phyloP scores from a whole-genome alignment of 805 yeast species.

The Wickerhamomyces queroliae region DNA sequence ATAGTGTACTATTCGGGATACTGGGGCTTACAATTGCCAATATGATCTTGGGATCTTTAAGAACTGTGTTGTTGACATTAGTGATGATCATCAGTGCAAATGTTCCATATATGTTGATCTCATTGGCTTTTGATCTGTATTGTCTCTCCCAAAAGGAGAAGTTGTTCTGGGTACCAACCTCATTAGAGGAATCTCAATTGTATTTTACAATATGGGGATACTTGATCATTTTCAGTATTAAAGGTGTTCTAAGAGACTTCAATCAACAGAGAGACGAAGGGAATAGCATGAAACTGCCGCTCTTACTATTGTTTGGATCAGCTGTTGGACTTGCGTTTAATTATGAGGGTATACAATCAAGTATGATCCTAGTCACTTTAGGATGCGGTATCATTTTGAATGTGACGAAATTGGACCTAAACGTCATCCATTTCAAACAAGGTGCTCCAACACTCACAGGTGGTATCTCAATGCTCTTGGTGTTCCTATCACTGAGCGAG shows the following conservation, averaged over 20 bases:
- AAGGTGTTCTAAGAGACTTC: conserved; percentile 10
- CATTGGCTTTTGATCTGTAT: conserved; percentile 12
- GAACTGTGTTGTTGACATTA: conserved; percentile 16
- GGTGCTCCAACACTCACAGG: conserved; percentile 23
- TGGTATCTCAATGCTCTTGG: conserved; percentile 26
- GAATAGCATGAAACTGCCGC: conserved; percentile 3
- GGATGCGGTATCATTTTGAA: conserved; percentile 19
- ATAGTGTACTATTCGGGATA: conserved; percentile 4
- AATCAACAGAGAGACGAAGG: conserved; percentile 4
- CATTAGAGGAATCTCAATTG: conserved; percentile 1
- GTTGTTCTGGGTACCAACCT: conserved; percentile 1
- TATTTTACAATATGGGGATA: conserved; percentile 7
- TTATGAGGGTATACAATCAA: conserved; percentile 7
- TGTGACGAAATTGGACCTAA: conserved; percentile 13
- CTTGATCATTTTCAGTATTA: conserved; percentile 1
- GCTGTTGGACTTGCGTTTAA: conserved; percentile 2
- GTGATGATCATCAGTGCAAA: conserved; percentile 14
- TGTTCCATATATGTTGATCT: conserved; percentile 4
- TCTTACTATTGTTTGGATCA: not conserved
- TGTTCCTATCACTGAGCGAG: conserved; percentile 27
- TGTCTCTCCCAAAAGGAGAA: conserved; percentile 3
- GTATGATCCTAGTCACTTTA: conserved; percentile 21
- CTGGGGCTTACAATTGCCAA: conserved; percentile 9
- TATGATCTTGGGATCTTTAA: conserved; percentile 16
- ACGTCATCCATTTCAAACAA: conserved; percentile 4